Conservation (phyloP, 1,284 basidiomycete species). For the Ceratobasidium sp. region DNA sequence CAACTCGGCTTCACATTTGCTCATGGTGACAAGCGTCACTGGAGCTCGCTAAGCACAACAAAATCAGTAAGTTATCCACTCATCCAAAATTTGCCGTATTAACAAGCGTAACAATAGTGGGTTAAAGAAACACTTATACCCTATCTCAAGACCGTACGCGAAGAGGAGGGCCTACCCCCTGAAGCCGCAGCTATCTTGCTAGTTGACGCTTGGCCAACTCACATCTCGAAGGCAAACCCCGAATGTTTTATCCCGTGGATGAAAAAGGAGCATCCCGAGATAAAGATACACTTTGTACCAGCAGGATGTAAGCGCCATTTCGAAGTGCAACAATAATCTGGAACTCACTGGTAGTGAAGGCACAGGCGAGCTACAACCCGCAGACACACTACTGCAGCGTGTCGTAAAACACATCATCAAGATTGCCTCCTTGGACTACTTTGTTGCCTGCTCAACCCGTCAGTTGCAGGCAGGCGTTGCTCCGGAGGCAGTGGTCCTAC, state of each 20-base stretch:
- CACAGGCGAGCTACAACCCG: slow-evolving; percentile 15
- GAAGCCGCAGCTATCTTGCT: not conserved
- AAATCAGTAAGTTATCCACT: slow-evolving; percentile 6
- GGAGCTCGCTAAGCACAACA: slow-evolving; percentile 23
- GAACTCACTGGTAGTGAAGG: too few species aligned
- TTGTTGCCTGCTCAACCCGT: slow-evolving; percentile 1
- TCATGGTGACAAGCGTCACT: slow-evolving; percentile 22
- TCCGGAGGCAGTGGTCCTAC: slow-evolving; percentile 1
- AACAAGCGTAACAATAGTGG: too few species aligned
- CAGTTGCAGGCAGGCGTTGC: not conserved
- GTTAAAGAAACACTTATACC: not conserved
- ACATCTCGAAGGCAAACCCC: slow-evolving; percentile 9
- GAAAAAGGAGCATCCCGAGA: not conserved
- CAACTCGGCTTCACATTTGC: not conserved
- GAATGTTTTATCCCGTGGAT: slow-evolving; percentile 30
- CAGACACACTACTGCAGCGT: slow-evolving; percentile 3
- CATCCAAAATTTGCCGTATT: too few species aligned
- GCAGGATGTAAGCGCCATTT: slow-evolving; percentile 18
- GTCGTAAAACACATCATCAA: slow-evolving; percentile 27
- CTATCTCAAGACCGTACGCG: not conserved
- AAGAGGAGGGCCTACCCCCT: not conserved
- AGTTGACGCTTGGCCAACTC: slow-evolving; percentile 21
- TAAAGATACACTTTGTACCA: slow-evolving; percentile 2
- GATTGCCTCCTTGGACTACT: not conserved
- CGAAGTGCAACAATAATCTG: too few species aligned